Evolutionary conservation across 2,329 filamentous ascomycete genomes (phyloP), one percentile per base, ranked within the genome.

Genomic region (Diaporthe citri): DNA sequence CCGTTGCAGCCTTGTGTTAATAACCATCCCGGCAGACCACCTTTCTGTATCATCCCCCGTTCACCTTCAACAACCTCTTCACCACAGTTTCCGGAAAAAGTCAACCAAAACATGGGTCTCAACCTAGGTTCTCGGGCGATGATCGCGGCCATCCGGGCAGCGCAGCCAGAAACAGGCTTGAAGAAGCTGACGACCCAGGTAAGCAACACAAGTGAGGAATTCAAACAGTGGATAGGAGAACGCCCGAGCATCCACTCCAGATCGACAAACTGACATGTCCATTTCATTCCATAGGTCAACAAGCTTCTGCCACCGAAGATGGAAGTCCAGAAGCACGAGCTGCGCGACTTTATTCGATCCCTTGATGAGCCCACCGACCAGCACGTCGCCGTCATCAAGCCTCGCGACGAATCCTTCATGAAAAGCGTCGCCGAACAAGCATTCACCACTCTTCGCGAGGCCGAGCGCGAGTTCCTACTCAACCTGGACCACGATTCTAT

Each of bases 241-340:
- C 3, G 31, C 15, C 8, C n/a, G 3, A 28, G 48, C 31, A n/a
- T 36, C 5, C 17, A 36, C 20, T 6, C 20, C 28, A 5, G 2
- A 48, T 34, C 6, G 9, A 34, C 10, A n/a, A 48, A n/a, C 43
- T 66, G 12, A 66, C 41, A 34, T 15, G 28, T 13, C 12, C 1
- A 3, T 55, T 22, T 34, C 15, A 31, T n/a, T 5, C 4, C 3
- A 25, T 36, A 72, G 69, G 69, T 62, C 56, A 72, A 72, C 56
- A n/a, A 48, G 8, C 28, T 57, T n/a, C 55, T 72, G 13, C 69
- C 69, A 17, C 6, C 69, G 9, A 51, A 72, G 22, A 72, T 72
- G 41, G 1, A 31, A 6, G 15, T 72, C 2, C 5, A 51, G 15
- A 60, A 72, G 41, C 34, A 52, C 43, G 2, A 51, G n/a, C 20